Conservation (phyloP, 192 early-diverging fungal species). For the Spizellomyces sp. region DNA sequence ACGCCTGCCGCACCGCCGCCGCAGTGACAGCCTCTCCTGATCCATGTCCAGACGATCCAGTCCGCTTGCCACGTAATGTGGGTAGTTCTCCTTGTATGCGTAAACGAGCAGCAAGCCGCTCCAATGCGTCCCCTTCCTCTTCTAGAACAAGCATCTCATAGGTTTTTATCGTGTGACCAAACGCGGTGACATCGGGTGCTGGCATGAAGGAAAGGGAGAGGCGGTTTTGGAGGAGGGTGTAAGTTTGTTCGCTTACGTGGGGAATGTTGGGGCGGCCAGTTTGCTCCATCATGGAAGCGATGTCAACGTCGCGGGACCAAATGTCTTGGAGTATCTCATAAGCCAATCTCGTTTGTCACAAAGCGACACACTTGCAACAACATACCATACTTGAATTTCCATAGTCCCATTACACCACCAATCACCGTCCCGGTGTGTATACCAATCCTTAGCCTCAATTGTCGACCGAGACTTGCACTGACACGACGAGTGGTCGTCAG, state of each 20-base stretch:
- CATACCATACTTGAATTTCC: conserved; percentile 44
- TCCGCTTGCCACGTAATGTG: background rate
- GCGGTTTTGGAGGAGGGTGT: conserved; percentile 21
- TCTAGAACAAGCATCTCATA: conserved; percentile 30
- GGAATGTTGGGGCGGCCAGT: conserved; percentile 25
- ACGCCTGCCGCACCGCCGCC: conserved; percentile 21
- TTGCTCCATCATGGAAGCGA: conserved; percentile 39
- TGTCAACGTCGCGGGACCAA: conserved; percentile 42
- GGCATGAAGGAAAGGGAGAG: conserved; percentile 11
- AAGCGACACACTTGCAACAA: background rate
- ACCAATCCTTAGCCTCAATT: conserved; percentile 30
- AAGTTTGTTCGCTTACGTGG: conserved; percentile 27
- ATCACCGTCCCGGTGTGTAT: conserved; percentile 40
- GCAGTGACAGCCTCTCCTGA: conserved; percentile 25
- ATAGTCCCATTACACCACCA: conserved; percentile 40
- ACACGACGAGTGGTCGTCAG: conserved; percentile 22
- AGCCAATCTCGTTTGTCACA: background rate
- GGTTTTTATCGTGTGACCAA: conserved; percentile 22
- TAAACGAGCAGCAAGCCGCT: conserved; percentile 6
- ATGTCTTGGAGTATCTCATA: conserved; percentile 25
- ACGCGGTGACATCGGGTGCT: conserved; percentile 13
- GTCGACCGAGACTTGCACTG: conserved; percentile 7
- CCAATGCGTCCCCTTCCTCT: conserved; percentile 8
- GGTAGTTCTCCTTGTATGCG: background rate
- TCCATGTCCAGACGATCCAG: conserved; percentile 2